Evolutionary conservation across 1,284 basidiomycete genomes (phyloP).

Genomic region (Cryptococcus floricola): DNA sequence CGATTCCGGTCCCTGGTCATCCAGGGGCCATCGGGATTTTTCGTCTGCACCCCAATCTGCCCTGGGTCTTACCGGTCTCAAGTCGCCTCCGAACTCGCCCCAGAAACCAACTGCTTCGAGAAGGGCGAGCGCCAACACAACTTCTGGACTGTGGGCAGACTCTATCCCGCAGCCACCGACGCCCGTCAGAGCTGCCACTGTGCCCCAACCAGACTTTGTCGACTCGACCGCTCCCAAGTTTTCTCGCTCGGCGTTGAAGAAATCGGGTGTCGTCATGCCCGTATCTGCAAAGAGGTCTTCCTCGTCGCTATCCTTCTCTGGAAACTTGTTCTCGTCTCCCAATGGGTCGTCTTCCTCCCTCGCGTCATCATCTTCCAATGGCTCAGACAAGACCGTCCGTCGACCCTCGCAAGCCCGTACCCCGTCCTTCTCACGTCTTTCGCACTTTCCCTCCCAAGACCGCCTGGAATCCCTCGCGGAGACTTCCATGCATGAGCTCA

Average conservation of each 20-base stretch:
- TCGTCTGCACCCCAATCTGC: background rate
- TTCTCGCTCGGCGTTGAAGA: constrained; percentile 28
- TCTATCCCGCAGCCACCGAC: background rate
- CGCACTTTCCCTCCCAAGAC: constrained; percentile 12
- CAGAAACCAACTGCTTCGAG: constrained; percentile 1
- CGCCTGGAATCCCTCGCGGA: constrained; percentile 25
- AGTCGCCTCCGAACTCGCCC: constrained; percentile 14
- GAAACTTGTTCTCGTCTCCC: constrained; percentile 4
- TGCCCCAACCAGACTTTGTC: constrained; percentile 6
- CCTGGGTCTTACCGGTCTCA: constrained; percentile 4
- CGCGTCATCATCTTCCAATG: background rate
- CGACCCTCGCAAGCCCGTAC: background rate
- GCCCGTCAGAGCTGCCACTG: background rate
- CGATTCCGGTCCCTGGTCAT: background rate
- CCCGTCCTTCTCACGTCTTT: constrained; percentile 1
- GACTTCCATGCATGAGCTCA: constrained; percentile 21
- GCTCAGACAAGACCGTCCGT: background rate
- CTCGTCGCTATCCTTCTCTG: constrained; percentile 1
- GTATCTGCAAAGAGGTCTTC: constrained; percentile 19
- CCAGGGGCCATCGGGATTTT: background rate
- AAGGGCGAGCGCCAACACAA: background rate
- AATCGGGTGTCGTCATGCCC: constrained; percentile 33
- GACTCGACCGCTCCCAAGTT: constrained; percentile 28
- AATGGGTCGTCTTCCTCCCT: constrained; percentile 10
- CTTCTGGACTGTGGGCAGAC: constrained; percentile 7